phyloP scores from a whole-genome alignment of 2,329 filamentous ascomycete genomes.

The Zasmidium cellare region DNA sequence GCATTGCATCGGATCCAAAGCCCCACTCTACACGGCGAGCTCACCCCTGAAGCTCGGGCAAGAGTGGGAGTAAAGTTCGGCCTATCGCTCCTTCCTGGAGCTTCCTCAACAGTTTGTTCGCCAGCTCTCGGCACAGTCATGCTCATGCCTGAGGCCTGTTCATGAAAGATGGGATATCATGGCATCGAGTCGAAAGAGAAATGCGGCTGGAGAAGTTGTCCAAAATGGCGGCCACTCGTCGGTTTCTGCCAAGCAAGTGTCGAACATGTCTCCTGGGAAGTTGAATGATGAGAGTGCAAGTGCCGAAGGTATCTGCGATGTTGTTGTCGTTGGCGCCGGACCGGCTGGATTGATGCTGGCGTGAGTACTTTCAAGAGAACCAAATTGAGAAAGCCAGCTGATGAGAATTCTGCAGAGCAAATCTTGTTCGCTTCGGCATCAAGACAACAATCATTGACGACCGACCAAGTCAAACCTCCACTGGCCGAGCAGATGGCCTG shows the following conservation, averaged over 20 bases:
- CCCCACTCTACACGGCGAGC: no score
- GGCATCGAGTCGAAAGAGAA: constrained; percentile 10
- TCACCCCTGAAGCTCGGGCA: background rate
- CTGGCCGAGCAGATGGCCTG: constrained; percentile 69
- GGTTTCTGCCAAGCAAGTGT: background rate
- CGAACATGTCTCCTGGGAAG: constrained; percentile 16
- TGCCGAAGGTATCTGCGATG: constrained; percentile 10
- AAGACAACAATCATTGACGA: constrained; percentile 68
- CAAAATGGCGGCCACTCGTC: background rate
- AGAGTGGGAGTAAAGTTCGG: constrained; percentile 5
- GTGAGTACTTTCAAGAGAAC: constrained; percentile 24
- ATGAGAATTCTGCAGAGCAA: constrained; percentile 43
- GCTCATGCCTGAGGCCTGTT: background rate
- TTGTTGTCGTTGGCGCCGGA: constrained; percentile 42
- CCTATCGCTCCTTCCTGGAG: background rate
- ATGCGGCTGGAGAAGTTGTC: background rate
- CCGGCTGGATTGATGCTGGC: constrained; percentile 46
- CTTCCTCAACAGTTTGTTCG: background rate
- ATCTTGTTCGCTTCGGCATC: constrained; percentile 66
- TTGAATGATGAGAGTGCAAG: constrained; percentile 1
- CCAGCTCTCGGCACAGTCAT: background rate
- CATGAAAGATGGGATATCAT: background rate
- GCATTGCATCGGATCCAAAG: no score
- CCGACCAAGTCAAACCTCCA: constrained; percentile 65
- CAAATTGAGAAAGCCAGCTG: background rate